Conservation (phyloP, 345 rosid species). For the Corchorus olitorius region DNA sequence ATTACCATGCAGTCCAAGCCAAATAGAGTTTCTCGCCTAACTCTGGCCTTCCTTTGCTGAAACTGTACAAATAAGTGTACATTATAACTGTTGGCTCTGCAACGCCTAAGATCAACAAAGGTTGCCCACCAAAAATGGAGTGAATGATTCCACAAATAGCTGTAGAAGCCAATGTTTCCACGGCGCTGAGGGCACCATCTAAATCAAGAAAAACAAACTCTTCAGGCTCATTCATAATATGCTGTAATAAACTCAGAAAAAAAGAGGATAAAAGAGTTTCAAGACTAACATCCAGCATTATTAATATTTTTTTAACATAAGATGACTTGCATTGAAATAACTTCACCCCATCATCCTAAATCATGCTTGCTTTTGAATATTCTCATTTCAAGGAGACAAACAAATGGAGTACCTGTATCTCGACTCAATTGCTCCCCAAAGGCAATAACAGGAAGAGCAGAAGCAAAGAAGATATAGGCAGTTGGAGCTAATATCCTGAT, state of each 20-base stretch:
- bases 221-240: slow-evolving; percentile 15
- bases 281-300: slow-evolving; percentile 4
- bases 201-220: slow-evolving; percentile 13
- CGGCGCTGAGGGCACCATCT: slow-evolving; percentile 76
- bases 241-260: not conserved
- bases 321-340: not conserved
- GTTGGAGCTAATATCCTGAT: slow-evolving; percentile 76
- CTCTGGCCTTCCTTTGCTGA: slow-evolving; percentile 54
- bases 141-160: slow-evolving; percentile 82
- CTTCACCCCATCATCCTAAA: not conserved
- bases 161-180: slow-evolving; percentile 80
- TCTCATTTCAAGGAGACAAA: not conserved
- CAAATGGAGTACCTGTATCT: slow-evolving; percentile 61
- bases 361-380: not conserved
- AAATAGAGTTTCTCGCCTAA: slow-evolving; percentile 61
- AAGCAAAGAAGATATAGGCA: slow-evolving; percentile 77
- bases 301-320: not conserved
- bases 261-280: slow-evolving; percentile 3
- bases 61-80: slow-evolving; percentile 80
- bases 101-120: slow-evolving; percentile 79
- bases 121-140: slow-evolving; percentile 83
- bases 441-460: slow-evolving; percentile 86
- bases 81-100: slow-evolving; percentile 90
- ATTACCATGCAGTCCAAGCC: slow-evolving; percentile 88
- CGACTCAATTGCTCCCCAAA: slow-evolving; percentile 85